Base-by-base conservation (phyloP, 768 basidiomycete species). In the Mrakia frigida region DNA sequence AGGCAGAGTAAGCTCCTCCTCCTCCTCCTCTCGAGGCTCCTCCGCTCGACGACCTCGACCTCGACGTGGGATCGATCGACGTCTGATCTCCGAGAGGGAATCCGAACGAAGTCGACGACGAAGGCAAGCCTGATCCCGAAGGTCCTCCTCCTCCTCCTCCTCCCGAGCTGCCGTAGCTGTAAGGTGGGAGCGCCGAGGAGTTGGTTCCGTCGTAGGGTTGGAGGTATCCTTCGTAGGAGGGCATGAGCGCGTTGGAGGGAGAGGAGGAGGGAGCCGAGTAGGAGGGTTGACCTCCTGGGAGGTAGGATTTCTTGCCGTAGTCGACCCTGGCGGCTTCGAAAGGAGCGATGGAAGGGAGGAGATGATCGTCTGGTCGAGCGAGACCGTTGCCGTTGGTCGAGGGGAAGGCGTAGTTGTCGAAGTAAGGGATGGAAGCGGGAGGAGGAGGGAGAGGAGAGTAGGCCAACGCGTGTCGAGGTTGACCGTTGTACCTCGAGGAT, bases 21-120 rank as follows among this genome's bases (percentile, higher is more conserved):
- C 31, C 28, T 18, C 28, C 63, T 23, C 33, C 63, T 18, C 63
- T 65, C 31, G 63, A 35, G 1, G 31, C 31, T 13, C 63, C 63
- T 65, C 63, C 28, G 31, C 33, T 65, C 28, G 63, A 31, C 31
- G 63, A 65, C 63, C 63, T 65, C 63, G 63, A 65, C 21, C 46
- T 50, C 46, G 46, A 50, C 46, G 5, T 35, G 35, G 35, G 33
- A 31, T 31, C 35, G 31, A 10, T 21, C 35, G 3, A 16, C 21
- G 21, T 33, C 35, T 21, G 28, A 65, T 50, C 46, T 50, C 63
- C 63, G 63, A 65, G 33, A n/a, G n/a, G n/a, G 35, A 35, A 65
- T 9, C 21, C n/a, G 35, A 35, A 65, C 63, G 14, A 37, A 11
- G 35, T 31, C 31, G 63, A 37, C 33, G 31, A 37, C 63, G 63